Evolutionary conservation across 345 rosid species (phyloP).

Genomic region (Eucalyptus regnans): DNA sequence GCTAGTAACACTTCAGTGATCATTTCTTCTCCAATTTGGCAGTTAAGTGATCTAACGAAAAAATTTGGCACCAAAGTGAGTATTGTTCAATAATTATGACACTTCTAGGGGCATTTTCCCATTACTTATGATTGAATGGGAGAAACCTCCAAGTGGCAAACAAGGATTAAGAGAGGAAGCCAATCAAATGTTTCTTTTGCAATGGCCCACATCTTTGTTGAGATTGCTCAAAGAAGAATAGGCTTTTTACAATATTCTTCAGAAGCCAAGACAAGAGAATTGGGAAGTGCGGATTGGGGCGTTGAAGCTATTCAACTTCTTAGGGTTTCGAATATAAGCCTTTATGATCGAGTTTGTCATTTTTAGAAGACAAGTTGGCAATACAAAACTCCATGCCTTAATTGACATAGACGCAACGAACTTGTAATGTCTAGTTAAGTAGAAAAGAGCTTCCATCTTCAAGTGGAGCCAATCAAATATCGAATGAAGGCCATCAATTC

Average conservation of each 20-base stretch:
- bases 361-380: neutral
- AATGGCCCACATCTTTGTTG: neutral
- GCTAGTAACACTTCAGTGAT: rapidly evolving
- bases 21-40: neutral
- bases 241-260: neutral
- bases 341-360: neutral
- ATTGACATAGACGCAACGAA: neutral
- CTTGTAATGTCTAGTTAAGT: neutral
- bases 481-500: neutral
- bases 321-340: neutral
- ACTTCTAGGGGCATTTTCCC: too few species aligned
- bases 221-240: neutral
- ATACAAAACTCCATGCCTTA: neutral
- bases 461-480: neutral
- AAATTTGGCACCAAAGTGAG: rapidly evolving
- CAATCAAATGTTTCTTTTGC: neutral
- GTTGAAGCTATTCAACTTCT: neutral
- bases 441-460: neutral
- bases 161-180: neutral
- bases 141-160: neutral
- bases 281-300: neutral
- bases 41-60: rapidly evolving
- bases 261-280: neutral
- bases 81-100: too few species aligned
- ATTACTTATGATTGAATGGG: neutral